Evolutionary conservation across 1,284 basidiomycete genomes (phyloP), one percentile per base, ranked within the genome.

Genomic region (Limonomyces culmigenus): DNA sequence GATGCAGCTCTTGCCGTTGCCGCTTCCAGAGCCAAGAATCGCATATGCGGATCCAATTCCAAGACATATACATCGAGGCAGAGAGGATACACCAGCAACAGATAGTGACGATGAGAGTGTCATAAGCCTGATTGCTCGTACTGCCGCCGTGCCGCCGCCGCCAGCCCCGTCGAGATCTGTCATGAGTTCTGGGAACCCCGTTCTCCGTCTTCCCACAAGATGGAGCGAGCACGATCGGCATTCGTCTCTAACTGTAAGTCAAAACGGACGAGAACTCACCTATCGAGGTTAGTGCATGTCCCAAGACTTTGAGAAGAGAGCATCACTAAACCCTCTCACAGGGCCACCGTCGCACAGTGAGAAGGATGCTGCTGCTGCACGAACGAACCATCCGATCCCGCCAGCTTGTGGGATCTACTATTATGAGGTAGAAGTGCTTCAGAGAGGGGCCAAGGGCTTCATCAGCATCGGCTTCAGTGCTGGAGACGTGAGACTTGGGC

Each of bases 321-420:
- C n/a, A n/a, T n/a, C n/a, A n/a, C n/a, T n/a, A n/a, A n/a, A n/a
- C n/a, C n/a, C n/a, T n/a, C n/a, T n/a, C n/a, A n/a, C 29, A 69
- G 72, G 71, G 34, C 53, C 63, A n/a, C 60, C 65, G 11, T 64
- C 62, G 42, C 56, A 59, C 39, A 69, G 65, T n/a, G 80, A 87
- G 37, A 72, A 72, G 39, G 87, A 92, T 39, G 83, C 86, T 0
- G 80, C 81, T 17, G 67, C 86, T 21, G 78, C 85, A 5, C 69
- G 84, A 34, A 74, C 87, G 0, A 69, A 70, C 34, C 58, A 70
- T 42, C 68, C 77, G 2, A 77, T 92, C 33, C 89, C 89, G 2
- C 63, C 74, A 1, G 75, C 76, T 11, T 80, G 81, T 46, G 91
- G 87, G 13, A 74, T 93, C 33, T 88, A 85, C 51, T 96, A 93